These are phyloP conservation scores for Fraxinus velutina DNA, from an alignment of 305 asterid species.

Conservation along the genomic window DNA sequence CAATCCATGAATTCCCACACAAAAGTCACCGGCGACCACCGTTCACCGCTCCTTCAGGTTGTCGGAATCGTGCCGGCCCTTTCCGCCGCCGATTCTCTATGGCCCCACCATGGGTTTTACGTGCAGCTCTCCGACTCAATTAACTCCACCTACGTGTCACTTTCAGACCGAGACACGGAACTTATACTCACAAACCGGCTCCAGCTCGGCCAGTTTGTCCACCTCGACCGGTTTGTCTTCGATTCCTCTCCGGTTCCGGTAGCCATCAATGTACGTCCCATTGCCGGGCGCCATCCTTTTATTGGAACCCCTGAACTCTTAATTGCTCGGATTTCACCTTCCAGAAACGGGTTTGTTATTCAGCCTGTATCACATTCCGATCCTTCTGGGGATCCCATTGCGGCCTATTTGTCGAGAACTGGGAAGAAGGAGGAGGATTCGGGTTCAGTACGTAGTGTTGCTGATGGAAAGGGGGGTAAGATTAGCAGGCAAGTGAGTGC, in stretches of 20 bases:
- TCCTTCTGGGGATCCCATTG: slow-evolving; percentile 44
- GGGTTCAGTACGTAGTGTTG: background rate
- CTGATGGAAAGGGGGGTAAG: slow-evolving; percentile 25
- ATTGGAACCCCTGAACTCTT: slow-evolving; percentile 81
- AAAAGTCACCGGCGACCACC: slow-evolving; percentile 91
- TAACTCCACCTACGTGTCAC: slow-evolving; percentile 85
- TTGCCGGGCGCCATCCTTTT: slow-evolving; percentile 67
- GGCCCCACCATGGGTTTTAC: slow-evolving; percentile 78
- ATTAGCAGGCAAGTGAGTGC: slow-evolving; percentile 37
- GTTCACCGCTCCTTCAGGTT: slow-evolving; percentile 85
- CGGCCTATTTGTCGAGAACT: slow-evolving; percentile 45
- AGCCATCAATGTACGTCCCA: slow-evolving; percentile 62
- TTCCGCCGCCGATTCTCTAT: slow-evolving; percentile 64
- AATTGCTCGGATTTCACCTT: slow-evolving; percentile 51
- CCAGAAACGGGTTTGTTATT: slow-evolving; percentile 53
- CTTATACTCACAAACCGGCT: slow-evolving; percentile 76
- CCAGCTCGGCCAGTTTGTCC: slow-evolving; percentile 86
- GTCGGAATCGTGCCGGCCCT: slow-evolving; percentile 84
- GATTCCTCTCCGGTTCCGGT: slow-evolving; percentile 69
- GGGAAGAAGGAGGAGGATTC: slow-evolving; percentile 32
- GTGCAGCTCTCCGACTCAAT: slow-evolving; percentile 87
- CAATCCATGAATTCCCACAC: slow-evolving; percentile 76
- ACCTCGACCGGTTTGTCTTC: slow-evolving; percentile 66
- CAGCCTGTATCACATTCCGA: slow-evolving; percentile 70
- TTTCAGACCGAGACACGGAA: slow-evolving; percentile 74